Percentiles rank a stretch among this genome's conserved stretches.
Conservation (phyloP, 306 rosid genomes). For the Cucumis hystrix region DNA sequence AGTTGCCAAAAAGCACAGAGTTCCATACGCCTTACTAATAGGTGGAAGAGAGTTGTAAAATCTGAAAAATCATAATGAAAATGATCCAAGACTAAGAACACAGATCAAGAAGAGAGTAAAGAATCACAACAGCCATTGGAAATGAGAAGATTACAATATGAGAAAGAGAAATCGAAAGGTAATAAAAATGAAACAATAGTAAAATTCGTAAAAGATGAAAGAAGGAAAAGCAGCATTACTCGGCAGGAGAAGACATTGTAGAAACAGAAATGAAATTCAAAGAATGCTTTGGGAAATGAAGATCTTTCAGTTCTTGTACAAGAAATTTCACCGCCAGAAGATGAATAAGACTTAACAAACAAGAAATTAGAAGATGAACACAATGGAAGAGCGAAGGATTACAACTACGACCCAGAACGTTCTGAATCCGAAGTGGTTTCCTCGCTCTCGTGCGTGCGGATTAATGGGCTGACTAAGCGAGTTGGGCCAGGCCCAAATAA, state of each 20-base stretch:
- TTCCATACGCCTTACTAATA: slow-evolving; percentile 80
- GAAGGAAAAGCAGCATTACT: slow-evolving; percentile 35
- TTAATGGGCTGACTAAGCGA: background rate
- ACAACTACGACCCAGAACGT: background rate
- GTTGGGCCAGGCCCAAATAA: background rate
- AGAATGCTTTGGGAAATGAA: background rate
- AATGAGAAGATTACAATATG: background rate
- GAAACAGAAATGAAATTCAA: slow-evolving; percentile 18
- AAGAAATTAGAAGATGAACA: background rate
- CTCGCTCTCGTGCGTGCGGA: background rate
- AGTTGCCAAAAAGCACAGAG: slow-evolving; percentile 57
- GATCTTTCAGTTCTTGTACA: background rate
- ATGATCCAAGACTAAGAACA: background rate
- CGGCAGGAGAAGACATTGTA: slow-evolving; percentile 84
- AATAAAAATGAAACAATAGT: background rate
- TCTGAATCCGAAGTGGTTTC: background rate
- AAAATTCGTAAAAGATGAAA: background rate
- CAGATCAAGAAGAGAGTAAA: background rate
- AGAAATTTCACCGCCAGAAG: background rate
- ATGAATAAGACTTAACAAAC: background rate
- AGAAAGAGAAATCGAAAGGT: background rate
- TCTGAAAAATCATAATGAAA: slow-evolving; percentile 26
- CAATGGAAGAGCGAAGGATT: background rate
- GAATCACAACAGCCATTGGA: background rate
- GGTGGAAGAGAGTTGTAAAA: slow-evolving; percentile 84